Evolutionary conservation across 352 stramenopile species (phyloP), one percentile per base, ranked within the genome.

Genomic region (Hyaloperonospora arabidopsidis): DNA sequence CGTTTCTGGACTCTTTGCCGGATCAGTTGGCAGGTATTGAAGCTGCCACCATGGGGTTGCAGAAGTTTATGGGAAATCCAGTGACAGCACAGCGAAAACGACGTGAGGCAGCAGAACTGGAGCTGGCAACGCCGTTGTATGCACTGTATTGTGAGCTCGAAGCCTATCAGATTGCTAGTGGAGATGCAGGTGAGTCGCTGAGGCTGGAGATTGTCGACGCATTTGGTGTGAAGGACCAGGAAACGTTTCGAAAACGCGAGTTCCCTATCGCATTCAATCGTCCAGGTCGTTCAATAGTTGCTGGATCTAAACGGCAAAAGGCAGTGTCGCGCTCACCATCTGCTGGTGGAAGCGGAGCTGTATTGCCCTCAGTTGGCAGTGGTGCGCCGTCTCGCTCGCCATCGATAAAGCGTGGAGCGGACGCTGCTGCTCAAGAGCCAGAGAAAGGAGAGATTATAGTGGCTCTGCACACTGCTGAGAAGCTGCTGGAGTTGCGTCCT

Each of bases 91-190:
- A 71, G 47, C 59, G 75, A 12, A 63, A 51, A 18, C 61, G 65
- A 25, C 78, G 87, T 34, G 62, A 68, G 10, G 49, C 71, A 6
- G 81, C 81, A 3, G 76, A 49, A 17, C 23, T 54, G 23, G 61
- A 82, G 52, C 65, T 88, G 0, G 19, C 81, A 0, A 66, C 74
- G 17, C 76, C 81, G 21, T 51, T 91, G 18, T 91, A 88, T 54
- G 67, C 71, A 46, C 52, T 91, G 3, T 91, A 76, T 44, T 87
- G 76, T 46, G 81, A 91, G 52, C 52, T 91, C 6, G 76, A 91
- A 17, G 78, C 76, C 0, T 91, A 89, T 38, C 65, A 76, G 41
- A 73, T 53, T 10, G 75, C 74, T 5, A 86, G 79, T 52, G 49
- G 52, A 15, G 68, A 79, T 25, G 64, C 59, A n/a, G 57, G 51